Evolutionary conservation across 352 stramenopile genomes (phyloP).

Genomic region (Blastocystis sp.): DNA sequence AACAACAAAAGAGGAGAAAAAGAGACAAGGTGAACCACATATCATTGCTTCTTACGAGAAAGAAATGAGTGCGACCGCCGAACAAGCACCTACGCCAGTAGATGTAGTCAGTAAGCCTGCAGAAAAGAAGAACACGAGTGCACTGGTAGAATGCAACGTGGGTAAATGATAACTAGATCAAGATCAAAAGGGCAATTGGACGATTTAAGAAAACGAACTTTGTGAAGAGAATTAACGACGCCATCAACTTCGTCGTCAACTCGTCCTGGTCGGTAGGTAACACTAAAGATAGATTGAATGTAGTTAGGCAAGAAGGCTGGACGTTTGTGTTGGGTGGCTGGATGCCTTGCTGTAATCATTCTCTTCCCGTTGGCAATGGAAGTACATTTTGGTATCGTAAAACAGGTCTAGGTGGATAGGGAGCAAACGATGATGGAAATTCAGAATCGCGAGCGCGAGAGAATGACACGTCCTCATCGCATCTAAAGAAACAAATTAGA

Average conservation of each 20-base stretch:
- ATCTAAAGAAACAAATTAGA: too few species aligned
- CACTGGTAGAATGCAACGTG: background rate
- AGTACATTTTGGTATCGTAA: background rate
- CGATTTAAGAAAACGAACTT: constrained; percentile 38
- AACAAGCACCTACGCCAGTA: background rate
- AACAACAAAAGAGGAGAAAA: too few species aligned
- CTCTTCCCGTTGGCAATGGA: constrained; percentile 50
- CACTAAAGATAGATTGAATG: background rate
- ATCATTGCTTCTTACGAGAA: background rate
- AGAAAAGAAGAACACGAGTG: constrained; percentile 41
- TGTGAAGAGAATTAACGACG: background rate
- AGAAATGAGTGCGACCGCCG: background rate
- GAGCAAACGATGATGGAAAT: constrained; percentile 54
- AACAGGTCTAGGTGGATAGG: constrained; percentile 13
- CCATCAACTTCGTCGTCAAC: background rate
- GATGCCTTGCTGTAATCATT: constrained; percentile 27
- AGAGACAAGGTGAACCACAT: too few species aligned
- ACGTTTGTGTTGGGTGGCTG: constrained; percentile 20
- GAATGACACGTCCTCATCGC: constrained; percentile 27
- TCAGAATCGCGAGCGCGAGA: constrained; percentile 45
- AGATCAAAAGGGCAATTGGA: constrained; percentile 8
- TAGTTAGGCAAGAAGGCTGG: constrained; percentile 2
- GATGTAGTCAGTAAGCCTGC: background rate
- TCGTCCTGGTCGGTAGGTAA: constrained; percentile 12
- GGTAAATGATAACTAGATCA: background rate